These are phyloP conservation scores for Intubia oerlemansii DNA, from an alignment of 2,329 filamentous ascomycete genomes.

Conservation along the genomic window DNA sequence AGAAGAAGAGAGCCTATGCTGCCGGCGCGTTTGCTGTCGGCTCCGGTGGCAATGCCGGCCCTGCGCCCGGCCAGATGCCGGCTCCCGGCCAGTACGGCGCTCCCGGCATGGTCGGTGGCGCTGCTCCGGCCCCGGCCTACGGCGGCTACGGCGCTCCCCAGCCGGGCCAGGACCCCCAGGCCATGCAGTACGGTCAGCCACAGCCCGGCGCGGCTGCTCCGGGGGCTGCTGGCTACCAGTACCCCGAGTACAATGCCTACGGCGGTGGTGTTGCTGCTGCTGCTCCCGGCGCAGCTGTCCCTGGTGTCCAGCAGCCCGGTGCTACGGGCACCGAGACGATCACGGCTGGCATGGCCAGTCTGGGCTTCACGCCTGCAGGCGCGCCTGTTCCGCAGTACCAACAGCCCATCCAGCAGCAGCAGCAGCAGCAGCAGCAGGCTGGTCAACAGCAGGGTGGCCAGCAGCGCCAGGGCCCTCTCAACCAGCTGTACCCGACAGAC, in stretches of 20 bases:
- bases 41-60: constrained; percentile 58
- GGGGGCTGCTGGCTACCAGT: constrained; percentile 48
- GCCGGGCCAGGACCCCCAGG: no score
- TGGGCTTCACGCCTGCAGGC: constrained; percentile 55
- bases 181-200: constrained; percentile 21
- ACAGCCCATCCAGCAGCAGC: constrained; percentile 16
- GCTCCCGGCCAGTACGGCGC: constrained; percentile 24
- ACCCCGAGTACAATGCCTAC: constrained; percentile 46
- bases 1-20: constrained; percentile 91
- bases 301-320: no score
- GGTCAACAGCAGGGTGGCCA: constrained; percentile 25
- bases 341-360: constrained; percentile 68
- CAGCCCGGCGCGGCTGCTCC: constrained; percentile 19
- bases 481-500: constrained; percentile 83
- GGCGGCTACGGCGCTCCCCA: constrained; percentile 35
- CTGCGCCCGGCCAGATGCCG: constrained; percentile 21
- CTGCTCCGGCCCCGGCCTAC: constrained; percentile 32
- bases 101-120: constrained; percentile 16
- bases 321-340: constrained; percentile 52
- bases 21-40: constrained; percentile 89
- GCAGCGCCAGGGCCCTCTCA: no score
- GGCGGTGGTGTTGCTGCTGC: constrained; percentile 15
- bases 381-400: no score
- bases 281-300: constrained; percentile 25
- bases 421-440: constrained; percentile 28